Base-by-base conservation (phyloP, 1,139 yeast species). In the Blastobotrys buckinghamii region DNA sequence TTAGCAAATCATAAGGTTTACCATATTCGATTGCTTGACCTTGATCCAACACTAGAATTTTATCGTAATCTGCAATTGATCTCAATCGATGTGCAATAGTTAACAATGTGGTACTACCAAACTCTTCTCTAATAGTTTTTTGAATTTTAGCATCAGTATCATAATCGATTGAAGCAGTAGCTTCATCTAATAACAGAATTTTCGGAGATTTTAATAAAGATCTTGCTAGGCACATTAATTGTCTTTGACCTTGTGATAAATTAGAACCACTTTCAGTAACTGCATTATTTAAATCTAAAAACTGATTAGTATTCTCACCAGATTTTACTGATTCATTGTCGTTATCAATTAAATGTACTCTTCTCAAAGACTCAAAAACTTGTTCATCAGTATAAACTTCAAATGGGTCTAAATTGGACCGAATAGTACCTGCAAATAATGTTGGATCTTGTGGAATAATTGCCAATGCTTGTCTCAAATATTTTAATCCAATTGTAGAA, bases 361-460 rank as follows among this genome's bases (percentile, higher is more conserved):
- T 80, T 60, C 80, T 78, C 59, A 94, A 76, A 0, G 97, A 94
- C 61, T 84, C 89, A 67, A 79, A 89, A 50, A 92, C 86, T 57
- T 82, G 80, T 6, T 70, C 74, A 59, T 88, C 96, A 24, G 78
- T 65, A 64, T 82, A 87, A 58, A 81, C 81, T 48, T 72, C 73
- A 61, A 85, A 87, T 45, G 95, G 90, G 69, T 89, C 97, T 61
- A 89, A 72, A 61, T 89, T 89, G 20, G 83, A 73, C 61, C 88
- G 78, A 50, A 89, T 76, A 0, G 95, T 85, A 52, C 97, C 96
- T 1, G 87, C 74, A 68, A 89, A 89, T 61, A 89, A 71, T 0
- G 95, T 87, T 37, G 97, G 96, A 64, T 89, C 97, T 69, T 89
- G 97, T 5, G 97, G 97, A 63, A 89, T 89, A 58, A 89, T 89